Base-by-base conservation (phyloP, 2,329 filamentous ascomycete species). In the Coniella lustricola region DNA sequence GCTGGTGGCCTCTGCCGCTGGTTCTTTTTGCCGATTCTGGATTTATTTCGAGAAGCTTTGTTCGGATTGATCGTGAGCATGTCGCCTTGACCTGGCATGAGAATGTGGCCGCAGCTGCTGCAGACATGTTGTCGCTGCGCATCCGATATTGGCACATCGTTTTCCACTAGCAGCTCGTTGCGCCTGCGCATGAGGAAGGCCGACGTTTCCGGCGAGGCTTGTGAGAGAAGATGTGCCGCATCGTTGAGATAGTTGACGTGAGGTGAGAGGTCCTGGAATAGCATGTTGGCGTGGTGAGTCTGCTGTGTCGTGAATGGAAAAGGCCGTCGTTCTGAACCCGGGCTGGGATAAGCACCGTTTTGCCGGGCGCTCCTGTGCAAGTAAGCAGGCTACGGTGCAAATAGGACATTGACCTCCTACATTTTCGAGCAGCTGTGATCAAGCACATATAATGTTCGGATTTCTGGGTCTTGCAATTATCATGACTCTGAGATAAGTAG, bases 91-190 rank as follows among this genome's bases (percentile, higher is more conserved):
- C 79, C 79, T 1, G 71, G 66, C 3, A 82, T 66, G 65, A 82
- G 72, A 34, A 84, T 78, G 52, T 75, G 72, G 14, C 82, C 81
- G 57, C 82, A 86, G 44, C 72, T 72, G 42, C 67, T 70, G 62
- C 82, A 85, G 20, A 73, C 66, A 49, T 74, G 74, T 53, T 81
- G 73, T 44, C 69, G 68, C 53, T 79, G 73, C n/a, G 67, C 57
- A 16, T 78, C 73, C 9, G 72, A 64, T 43, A 64, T 61, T 7
- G 65, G 55, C 7, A 76, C 54, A 37, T 70, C 67, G 54, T 75
- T 66, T 44, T 72, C 64, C 39, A 71, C 67, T 57, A 79, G 67
- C 13, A 82, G 60, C 9, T 67, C 63, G 53, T 72, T 71, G 49
- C 75, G 71, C 48, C 70, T 68, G 56, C 66, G 70, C 76, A 84